Conservation (phyloP, 352 stramenopile species). For the Aphanomyces stellatus region DNA sequence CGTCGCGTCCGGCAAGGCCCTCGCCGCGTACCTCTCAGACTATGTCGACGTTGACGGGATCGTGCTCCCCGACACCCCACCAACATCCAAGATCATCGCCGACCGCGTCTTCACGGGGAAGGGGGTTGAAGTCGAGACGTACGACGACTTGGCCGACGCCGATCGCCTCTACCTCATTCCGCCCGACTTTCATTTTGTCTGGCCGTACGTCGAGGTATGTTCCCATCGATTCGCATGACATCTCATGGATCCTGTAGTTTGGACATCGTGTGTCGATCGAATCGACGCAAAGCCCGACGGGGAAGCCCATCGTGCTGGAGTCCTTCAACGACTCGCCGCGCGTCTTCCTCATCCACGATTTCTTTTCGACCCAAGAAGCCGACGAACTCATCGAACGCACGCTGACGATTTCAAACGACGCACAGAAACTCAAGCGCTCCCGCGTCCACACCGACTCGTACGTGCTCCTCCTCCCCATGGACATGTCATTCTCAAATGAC, state of each 20-base stretch:
- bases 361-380: constrained; percentile 33
- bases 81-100: neutral
- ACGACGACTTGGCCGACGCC: constrained; percentile 15
- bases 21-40: constrained; percentile 3
- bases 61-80: neutral
- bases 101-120: constrained; percentile 18
- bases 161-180: constrained; percentile 19
- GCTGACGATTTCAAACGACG: constrained; percentile 27
- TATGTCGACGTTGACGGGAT: constrained; percentile 14
- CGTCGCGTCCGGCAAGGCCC: neutral
- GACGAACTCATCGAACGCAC: constrained; percentile 29
- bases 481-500: neutral
- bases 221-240: neutral
- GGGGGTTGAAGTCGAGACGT: neutral
- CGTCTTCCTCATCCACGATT: constrained; percentile 34
- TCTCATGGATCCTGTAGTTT: constrained; percentile 27
- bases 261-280: constrained; percentile 3
- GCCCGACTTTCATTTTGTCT: constrained; percentile 19
- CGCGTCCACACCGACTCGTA: constrained; percentile 37
- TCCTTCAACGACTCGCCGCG: constrained; percentile 21
- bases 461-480: no score
- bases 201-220: constrained; percentile 19
- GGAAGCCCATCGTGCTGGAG: constrained; percentile 5
- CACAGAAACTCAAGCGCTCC: constrained; percentile 29
- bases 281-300: constrained; percentile 1